Evolutionary conservation across 169 alveolate genomes (phyloP).

Genomic region (Plasmodium berghei): DNA sequence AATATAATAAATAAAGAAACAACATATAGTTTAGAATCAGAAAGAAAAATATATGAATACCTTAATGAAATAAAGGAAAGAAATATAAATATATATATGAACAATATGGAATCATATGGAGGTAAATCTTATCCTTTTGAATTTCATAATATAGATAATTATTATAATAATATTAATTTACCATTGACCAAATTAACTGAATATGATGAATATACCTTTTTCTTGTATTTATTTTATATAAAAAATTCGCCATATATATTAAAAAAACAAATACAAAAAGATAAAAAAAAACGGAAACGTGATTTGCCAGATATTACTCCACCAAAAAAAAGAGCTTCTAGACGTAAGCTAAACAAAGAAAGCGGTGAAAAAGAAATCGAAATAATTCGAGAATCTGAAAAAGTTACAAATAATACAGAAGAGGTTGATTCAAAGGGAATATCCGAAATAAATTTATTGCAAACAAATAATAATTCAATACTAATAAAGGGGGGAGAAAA

Average conservation of each 20-base stretch:
- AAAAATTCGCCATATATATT: constrained; percentile 57
- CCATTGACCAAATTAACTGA: constrained; percentile 60
- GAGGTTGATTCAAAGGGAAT: constrained; percentile 1
- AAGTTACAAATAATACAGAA: constrained; percentile 7
- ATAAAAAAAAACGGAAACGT: constrained; percentile 61
- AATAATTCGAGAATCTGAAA: constrained; percentile 25
- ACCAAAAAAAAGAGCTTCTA: constrained; percentile 61
- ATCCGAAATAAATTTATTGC: background rate
- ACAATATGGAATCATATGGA: constrained; percentile 70
- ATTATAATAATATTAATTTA: constrained; percentile 31
- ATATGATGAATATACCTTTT: constrained; percentile 65
- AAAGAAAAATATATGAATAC: constrained; percentile 26
- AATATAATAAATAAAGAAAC: constrained; percentile 38
- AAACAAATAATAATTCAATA: background rate
- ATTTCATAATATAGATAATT: constrained; percentile 44
- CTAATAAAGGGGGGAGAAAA: background rate
- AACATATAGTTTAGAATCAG: background rate
- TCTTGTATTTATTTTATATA: constrained; percentile 67
- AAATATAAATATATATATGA: constrained; percentile 31
- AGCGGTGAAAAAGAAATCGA: constrained; percentile 29
- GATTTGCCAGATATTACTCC: constrained; percentile 46
- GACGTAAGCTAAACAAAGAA: constrained; percentile 45
- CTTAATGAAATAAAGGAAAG: constrained; percentile 59
- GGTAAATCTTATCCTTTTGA: constrained; percentile 67
- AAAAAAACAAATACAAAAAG: constrained; percentile 71